Evolutionary conservation across 1,284 basidiomycete species (phyloP), one percentile per base, ranked within the genome.

Genomic region (Tilletia horrida): DNA sequence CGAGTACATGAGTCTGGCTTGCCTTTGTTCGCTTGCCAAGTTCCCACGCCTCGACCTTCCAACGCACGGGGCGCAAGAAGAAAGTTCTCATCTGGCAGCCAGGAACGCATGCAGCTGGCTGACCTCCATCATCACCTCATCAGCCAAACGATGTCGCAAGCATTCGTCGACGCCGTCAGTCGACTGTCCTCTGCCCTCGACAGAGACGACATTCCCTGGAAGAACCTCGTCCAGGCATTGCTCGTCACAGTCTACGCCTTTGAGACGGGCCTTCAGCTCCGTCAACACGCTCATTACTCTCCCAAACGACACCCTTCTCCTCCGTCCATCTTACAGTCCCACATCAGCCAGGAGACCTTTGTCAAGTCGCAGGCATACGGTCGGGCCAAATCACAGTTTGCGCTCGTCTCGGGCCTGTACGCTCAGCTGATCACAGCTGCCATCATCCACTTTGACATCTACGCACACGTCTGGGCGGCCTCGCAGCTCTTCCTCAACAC

Each of bases 291-390:
- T 2, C 85, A 91, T 63, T 95, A 93, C 82, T 88, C 87, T 1
- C 55, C 55, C 55, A 35, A 16, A 11, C 25, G 27, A 40, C 90
- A 89, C 74, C 86, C 85, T 0, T 84, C 86, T n/a, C 92, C 93
- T 0, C 94, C 93, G 0, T 81, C 86, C 0, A 88, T 87, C 1
- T 87, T 97, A 3, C 87, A 87, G 0, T 83, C 83, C 0, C 90
- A 95, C 79, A 90, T 96, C 73, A 85, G 86, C 7, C 81, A 85
- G 18, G 88, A 90, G 1, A 89, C 88, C 7, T 96, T 93, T 83
- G 84, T 87, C 69, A 96, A 96, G 78, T 93, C 92, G 0, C 94
- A 97, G 82, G 83, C 85, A 29, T 98, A 98, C 84, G 92, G 93
- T 21, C 87, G 86, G 63, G 92, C 95, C 86, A 97, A 97, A 84